A percentile compares a stretch with the other conserved stretches of the same genome.
Conservation (phyloP, 805 yeast genomes). For the Ogataea pilisensis region DNA sequence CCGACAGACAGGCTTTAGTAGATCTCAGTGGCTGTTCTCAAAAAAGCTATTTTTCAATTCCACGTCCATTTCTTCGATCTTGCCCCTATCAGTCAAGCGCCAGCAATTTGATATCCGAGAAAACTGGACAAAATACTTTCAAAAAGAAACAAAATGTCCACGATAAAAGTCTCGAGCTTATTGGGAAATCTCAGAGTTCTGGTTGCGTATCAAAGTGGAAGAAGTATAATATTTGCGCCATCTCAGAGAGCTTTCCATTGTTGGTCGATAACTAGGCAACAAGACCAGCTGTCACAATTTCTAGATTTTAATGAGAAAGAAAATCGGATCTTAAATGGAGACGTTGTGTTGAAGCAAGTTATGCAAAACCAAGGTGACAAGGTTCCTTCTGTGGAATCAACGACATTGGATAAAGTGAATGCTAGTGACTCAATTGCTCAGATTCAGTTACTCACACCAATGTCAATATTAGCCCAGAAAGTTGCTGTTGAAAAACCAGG, state of each 20-base stretch:
- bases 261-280: neutral
- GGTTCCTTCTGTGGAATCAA: neutral
- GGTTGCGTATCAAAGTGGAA: too few relatives aligned
- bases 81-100: too few relatives aligned
- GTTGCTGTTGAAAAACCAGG: constrained; percentile 7
- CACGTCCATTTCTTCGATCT: too few relatives aligned
- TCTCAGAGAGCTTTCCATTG: neutral
- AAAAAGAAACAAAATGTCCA: too few relatives aligned
- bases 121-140: too few relatives aligned
- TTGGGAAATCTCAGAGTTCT: too few relatives aligned
- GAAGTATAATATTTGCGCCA: too few relatives aligned
- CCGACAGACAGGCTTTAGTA: too few relatives aligned
- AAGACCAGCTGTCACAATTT: constrained; percentile 1
- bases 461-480: constrained; percentile 3
- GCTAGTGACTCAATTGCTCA: constrained; percentile 17
- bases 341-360: neutral
- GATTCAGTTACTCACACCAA: constrained; percentile 16
- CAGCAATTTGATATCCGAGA: too few relatives aligned
- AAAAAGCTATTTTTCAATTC: too few relatives aligned
- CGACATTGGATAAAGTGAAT: constrained; percentile 5
- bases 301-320: neutral
- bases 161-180: too few relatives aligned
- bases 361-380: neutral
- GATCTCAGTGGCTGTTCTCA: too few relatives aligned
- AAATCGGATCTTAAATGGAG: neutral